Evolutionary conservation across 768 basidiomycete genomes (phyloP).

Genomic region (Termitomyces sp.): DNA sequence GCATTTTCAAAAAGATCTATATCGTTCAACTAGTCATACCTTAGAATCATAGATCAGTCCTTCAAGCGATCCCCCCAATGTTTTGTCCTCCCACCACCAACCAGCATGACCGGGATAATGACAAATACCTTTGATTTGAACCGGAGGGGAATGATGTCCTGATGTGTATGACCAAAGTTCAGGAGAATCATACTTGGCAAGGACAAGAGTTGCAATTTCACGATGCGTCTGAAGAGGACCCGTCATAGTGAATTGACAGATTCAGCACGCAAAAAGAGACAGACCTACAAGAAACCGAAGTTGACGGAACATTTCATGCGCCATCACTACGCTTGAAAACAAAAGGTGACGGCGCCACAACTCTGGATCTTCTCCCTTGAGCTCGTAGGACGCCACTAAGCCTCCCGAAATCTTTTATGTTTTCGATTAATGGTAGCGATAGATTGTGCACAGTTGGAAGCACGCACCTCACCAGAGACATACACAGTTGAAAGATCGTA

Average conservation of each 20-base stretch:
- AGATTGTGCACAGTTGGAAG: no score
- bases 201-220: background rate
- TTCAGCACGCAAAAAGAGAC: background rate
- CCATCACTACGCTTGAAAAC: background rate
- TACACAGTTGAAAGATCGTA: background rate
- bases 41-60: background rate
- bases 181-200: background rate
- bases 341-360: background rate
- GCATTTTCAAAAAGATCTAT: fast-evolving
- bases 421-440: no score
- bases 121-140: background rate
- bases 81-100: slow-evolving; percentile 2
- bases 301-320: background rate
- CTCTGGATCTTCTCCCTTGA: background rate
- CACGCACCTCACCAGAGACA: background rate
- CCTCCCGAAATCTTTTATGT: background rate
- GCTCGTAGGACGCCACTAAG: background rate
- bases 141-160: background rate
- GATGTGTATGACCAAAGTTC: background rate
- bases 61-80: slow-evolving; percentile 1
- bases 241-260: background rate
- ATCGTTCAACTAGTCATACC: no score
- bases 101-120: background rate
- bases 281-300: background rate
- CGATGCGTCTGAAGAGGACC: background rate